phyloP scores from a whole-genome alignment of 2,329 filamentous ascomycete genomes.

The Ophiocordyceps camponoti-saundersi region DNA sequence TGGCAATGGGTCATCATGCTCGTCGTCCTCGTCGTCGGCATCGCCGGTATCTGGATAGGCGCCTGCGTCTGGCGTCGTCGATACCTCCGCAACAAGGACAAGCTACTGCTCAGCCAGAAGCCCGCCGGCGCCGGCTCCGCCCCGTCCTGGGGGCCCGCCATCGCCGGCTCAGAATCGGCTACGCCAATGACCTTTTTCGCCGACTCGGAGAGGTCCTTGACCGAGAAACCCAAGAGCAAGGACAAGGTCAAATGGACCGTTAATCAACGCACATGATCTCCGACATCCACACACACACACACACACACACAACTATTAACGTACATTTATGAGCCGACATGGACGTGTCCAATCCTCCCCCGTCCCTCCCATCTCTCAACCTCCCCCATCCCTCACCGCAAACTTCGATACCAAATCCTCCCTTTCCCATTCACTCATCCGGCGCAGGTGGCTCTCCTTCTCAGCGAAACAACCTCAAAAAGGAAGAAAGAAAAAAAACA shows the following conservation, averaged over 20 bases:
- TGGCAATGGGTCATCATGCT: slow-evolving; percentile 74
- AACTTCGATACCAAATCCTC: no score
- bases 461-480: no score
- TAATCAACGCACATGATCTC: slow-evolving; percentile 20
- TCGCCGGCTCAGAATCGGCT: slow-evolving; percentile 7
- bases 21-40: slow-evolving; percentile 53
- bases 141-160: slow-evolving; percentile 18
- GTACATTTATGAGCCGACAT: background rate
- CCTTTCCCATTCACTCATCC: no score
- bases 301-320: background rate
- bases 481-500: no score
- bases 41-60: slow-evolving; percentile 47
- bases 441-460: no score
- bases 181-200: slow-evolving; percentile 6
- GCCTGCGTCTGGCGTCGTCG: slow-evolving; percentile 57
- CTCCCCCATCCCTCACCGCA: no score
- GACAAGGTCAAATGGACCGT: slow-evolving; percentile 31
- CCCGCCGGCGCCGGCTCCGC: slow-evolving; percentile 18
- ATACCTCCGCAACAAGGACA: slow-evolving; percentile 53
- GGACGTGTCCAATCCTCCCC: background rate
- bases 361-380: background rate
- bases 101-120: slow-evolving; percentile 18
- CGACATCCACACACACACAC: background rate
- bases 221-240: slow-evolving; percentile 11
- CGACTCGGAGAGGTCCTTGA: slow-evolving; percentile 3